Evolutionary conservation across 1,139 yeast species (phyloP).

Genomic region (Protomyces lactucae-debilis): DNA sequence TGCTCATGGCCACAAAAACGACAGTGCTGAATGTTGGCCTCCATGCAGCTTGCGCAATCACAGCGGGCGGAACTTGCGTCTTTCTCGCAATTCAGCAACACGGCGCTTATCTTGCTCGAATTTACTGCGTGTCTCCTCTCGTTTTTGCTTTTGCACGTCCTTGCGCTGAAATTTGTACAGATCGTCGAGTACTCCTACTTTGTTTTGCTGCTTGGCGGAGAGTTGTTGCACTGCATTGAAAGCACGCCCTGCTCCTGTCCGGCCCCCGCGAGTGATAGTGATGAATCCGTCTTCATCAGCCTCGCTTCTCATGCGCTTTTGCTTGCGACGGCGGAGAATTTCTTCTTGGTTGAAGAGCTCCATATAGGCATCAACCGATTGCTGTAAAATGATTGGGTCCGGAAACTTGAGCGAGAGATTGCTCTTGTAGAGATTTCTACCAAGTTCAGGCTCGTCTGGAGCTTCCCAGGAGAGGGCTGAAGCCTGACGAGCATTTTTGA

Average conservation of each 20-base stretch:
- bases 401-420: slow-evolving; percentile 32
- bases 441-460: slow-evolving; percentile 10
- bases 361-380: slow-evolving; percentile 56
- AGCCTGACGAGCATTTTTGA: neutral
- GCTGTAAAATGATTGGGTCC: slow-evolving; percentile 48
- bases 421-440: slow-evolving; percentile 8
- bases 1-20: too few species aligned
- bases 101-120: slow-evolving; percentile 88
- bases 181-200: slow-evolving; percentile 77
- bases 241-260: slow-evolving; percentile 43
- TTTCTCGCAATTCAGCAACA: slow-evolving; percentile 70
- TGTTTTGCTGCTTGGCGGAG: slow-evolving; percentile 44
- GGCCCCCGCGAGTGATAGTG: slow-evolving; percentile 35
- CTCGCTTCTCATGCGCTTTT: slow-evolving; percentile 39
- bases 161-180: slow-evolving; percentile 95
- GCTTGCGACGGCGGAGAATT: slow-evolving; percentile 55
- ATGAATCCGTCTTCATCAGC: slow-evolving; percentile 36
- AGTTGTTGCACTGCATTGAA: slow-evolving; percentile 35
- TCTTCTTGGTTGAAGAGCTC: slow-evolving; percentile 68
- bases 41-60: neutral
- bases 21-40: too few species aligned
- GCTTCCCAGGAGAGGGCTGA: slow-evolving; percentile 18
- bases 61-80: slow-evolving; percentile 52
- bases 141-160: slow-evolving; percentile 85
- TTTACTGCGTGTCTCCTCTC: slow-evolving; percentile 75